Percentiles rank a stretch among this genome's conserved stretches.
phyloP scores from a whole-genome alignment of 306 rosid genomes.

The Senna siamea region DNA sequence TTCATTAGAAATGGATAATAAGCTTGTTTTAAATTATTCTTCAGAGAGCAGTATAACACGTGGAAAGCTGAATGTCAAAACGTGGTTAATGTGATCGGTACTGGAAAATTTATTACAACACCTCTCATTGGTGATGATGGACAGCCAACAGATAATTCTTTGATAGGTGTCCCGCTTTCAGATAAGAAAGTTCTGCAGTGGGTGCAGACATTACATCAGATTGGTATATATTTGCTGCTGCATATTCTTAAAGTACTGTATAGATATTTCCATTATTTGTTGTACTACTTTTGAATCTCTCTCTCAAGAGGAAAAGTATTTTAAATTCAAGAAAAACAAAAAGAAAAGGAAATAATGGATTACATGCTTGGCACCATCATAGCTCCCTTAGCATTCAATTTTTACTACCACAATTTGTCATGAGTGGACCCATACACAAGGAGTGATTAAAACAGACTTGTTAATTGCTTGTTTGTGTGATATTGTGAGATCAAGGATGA shows the following conservation, averaged over 20 bases:
- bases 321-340: conserved; percentile 14
- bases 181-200: conserved; percentile 81
- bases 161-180: conserved; percentile 39
- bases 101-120: conserved; percentile 69
- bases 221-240: conserved; percentile 62
- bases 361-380: conserved; percentile 13
- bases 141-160: conserved; percentile 50
- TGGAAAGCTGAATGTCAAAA: conserved; percentile 91
- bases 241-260: conserved; percentile 9
- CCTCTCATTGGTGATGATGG: conserved; percentile 67
- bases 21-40: conserved; percentile 33
- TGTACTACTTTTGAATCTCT: conserved; percentile 9
- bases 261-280: conserved; percentile 23
- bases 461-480: conserved; percentile 14
- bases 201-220: conserved; percentile 80
- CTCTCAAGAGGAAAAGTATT: conserved; percentile 21
- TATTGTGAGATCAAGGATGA: conserved; percentile 1
- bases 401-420: conserved; percentile 13
- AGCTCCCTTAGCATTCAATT: not conserved
- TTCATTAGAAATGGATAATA: conserved; percentile 19
- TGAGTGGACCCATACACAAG: not conserved
- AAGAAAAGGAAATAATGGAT: not conserved
- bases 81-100: conserved; percentile 74
- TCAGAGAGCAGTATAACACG: conserved; percentile 70
- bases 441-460: conserved; percentile 25